Evolutionary conservation across 805 yeast genomes (phyloP), one percentile per base, ranked within the genome.

Genomic region (Deakozyma indianensis): DNA sequence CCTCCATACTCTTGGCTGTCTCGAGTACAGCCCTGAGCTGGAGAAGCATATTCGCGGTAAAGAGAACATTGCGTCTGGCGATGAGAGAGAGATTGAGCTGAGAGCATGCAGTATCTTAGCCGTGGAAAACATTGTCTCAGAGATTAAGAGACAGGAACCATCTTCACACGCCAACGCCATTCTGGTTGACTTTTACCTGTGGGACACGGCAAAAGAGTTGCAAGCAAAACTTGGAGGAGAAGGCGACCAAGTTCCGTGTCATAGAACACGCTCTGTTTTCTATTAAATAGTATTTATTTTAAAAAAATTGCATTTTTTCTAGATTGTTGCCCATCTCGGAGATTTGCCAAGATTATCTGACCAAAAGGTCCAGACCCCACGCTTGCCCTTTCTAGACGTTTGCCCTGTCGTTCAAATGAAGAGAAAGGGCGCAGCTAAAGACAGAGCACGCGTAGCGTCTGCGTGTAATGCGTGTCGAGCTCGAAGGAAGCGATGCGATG

Each of bases 191-290:
- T 68, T 68, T 50, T 68, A 63, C 44, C 53, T 68, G 24, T 68
- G 72, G 72, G 72, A 68, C 45, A 57, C 68, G 2, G 73, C 72
- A 18, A 68, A 68, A 48, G 56, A 53, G 48, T 48, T 53, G 18
- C 71, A 68, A 50, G 29, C 25, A 22, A 25, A 46, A 14, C 23
- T 40, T 11, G 43, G 50, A 38, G 45, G 47, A 11, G 22, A 49
- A 35, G 41, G 47, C 35, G 48, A 53, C 15, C 29, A 53, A 4
- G 51, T 60, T 15, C 61, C 57, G 3, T 59, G 67, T 42, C 71
- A 67, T 43, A 51, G 69, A 3, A 66, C 68, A 4, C 47, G 71
- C n/a, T 56, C 63, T 44, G 53, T 65, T 5, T 65, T 45, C 42
- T 66, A 66, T 35, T 65, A 49, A 43, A 14, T 15, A 45, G 23